Percentiles rank a stretch among this genome's conserved stretches.
These are phyloP conservation scores for Pseudoneurospora amorphoporcata DNA, from an alignment of 495 filamentous ascomycete species.

Conservation along the genomic window DNA sequence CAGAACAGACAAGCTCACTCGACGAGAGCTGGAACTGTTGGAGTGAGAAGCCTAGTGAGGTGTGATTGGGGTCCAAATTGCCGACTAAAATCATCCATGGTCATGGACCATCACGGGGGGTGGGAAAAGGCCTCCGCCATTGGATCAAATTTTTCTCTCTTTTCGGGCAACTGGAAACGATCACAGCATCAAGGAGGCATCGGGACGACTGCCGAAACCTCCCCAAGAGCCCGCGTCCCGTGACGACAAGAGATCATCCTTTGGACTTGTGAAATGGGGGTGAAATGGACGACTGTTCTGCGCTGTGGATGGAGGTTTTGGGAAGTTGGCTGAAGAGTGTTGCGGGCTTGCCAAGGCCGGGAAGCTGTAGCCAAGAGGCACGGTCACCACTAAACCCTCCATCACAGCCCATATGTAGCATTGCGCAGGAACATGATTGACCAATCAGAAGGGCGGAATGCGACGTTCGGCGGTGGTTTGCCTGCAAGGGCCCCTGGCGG, in stretches of 20 bases:
- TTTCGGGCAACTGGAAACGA: background rate
- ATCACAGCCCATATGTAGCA: background rate
- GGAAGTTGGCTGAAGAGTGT: background rate
- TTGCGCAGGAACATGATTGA: conserved; percentile 8
- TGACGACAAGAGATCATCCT: background rate
- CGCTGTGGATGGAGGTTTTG: background rate
- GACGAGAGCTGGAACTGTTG: background rate
- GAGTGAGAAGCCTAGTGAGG: background rate
- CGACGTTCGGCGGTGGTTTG: background rate
- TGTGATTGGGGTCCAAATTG: conserved; percentile 13
- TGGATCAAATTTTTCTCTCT: background rate
- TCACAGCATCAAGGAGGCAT: background rate
- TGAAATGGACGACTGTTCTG: background rate
- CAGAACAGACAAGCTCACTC: background rate
- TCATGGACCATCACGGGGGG: background rate
- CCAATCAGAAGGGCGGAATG: conserved; percentile 1
- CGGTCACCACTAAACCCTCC: background rate
- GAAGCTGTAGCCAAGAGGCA: conserved; percentile 5
- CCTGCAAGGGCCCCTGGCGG: conserved; percentile 7
- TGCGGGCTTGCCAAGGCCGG: background rate
- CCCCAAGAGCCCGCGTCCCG: background rate
- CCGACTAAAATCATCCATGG: background rate
- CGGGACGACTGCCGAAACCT: background rate
- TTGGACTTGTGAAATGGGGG: background rate
- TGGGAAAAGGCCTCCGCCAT: background rate